Base-by-base conservation (phyloP, 78 protist species). In the Dictyostelium capitatum region DNA sequence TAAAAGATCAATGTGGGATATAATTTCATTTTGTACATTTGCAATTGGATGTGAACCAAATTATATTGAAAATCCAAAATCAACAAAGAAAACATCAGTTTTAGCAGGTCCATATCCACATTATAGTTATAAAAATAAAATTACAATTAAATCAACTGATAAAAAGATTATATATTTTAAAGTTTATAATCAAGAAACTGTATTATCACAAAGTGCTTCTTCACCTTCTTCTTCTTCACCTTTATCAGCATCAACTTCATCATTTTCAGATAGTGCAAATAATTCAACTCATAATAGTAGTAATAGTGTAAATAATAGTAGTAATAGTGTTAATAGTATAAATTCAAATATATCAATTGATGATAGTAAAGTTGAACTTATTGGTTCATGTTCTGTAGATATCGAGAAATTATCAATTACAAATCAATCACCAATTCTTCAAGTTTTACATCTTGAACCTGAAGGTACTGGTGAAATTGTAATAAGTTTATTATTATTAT, bases 1-100 rank as follows among this genome's bases (percentile, higher is more conserved):
- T 7, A 47, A 23, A 12, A 84, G 59, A 59, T 74, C 83, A 43
- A 84, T 74, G 81, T 84, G 91, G 91, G 91, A 74, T 56, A 84
- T 84, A 6, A 75, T 74, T n/a, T 59, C 91, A 6, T 74, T 50
- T 84, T 72, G 82, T 59, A 32, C 74, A 25, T 84, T 46, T 7
- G 91, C 73, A 6, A 11, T 54, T 43, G 91, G 79, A 53, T 56
- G 74, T 41, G 73, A 84, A 47, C 82, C 91, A 23, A 79, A 69
- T 4, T 37, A 37, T 2, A 8, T 32, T 20, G 43, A 30, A 11
- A 64, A 25, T 46, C n/a, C 48, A 8, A 59, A 50, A 15, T 28
- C 46, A 3, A 12, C 53, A 14, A 48, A 73, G 43, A 74, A 28
- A 59, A 56, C 91, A 23, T 9, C 48, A 4, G 54, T 69, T 6